Evolutionary conservation across 495 filamentous ascomycete species (phyloP).

Genomic region (Hypoxylon subgilvum): DNA sequence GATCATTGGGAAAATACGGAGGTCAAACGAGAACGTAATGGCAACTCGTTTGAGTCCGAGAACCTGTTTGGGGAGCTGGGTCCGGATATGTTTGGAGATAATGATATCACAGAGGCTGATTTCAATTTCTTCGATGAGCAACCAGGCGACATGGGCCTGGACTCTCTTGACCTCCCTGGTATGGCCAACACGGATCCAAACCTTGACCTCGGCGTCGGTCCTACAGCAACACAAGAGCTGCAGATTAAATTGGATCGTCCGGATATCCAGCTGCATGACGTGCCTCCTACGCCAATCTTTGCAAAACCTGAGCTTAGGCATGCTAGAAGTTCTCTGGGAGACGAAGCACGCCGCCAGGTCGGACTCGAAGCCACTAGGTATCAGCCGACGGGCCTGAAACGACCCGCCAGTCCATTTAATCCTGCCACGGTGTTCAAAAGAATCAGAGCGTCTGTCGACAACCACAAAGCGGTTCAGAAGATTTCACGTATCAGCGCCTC

Average conservation of each 20-base stretch:
- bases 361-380: conserved; percentile 36
- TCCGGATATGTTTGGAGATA: conserved; percentile 77
- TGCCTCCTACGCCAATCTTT: conserved; percentile 39
- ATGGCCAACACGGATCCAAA: conserved; percentile 26
- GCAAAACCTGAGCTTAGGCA: conserved; percentile 57
- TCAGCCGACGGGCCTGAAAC: conserved; percentile 44
- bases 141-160: conserved; percentile 49
- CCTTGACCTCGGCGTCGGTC: conserved; percentile 12
- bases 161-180: conserved; percentile 40
- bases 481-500: conserved; percentile 30
- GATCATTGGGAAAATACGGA: conserved; percentile 47
- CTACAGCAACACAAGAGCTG: conserved; percentile 18
- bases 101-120: conserved; percentile 85
- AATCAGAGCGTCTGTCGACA: conserved; percentile 49
- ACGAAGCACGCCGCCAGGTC: conserved; percentile 37
- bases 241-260: conserved; percentile 19
- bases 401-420: conserved; percentile 56
- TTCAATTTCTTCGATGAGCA: conserved; percentile 85
- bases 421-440: conserved; percentile 60
- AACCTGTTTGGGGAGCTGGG: conserved; percentile 74
- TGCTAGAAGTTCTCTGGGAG: conserved; percentile 50
- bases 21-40: conserved; percentile 47
- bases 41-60: conserved; percentile 56
- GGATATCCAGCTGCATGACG: conserved; percentile 33
- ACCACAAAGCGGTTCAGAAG: conserved; percentile 28